A percentile compares a stretch with the other conserved stretches of the same genome.
Conservation (phyloP, 75 land plant species). For the Pinus albicaulis region DNA sequence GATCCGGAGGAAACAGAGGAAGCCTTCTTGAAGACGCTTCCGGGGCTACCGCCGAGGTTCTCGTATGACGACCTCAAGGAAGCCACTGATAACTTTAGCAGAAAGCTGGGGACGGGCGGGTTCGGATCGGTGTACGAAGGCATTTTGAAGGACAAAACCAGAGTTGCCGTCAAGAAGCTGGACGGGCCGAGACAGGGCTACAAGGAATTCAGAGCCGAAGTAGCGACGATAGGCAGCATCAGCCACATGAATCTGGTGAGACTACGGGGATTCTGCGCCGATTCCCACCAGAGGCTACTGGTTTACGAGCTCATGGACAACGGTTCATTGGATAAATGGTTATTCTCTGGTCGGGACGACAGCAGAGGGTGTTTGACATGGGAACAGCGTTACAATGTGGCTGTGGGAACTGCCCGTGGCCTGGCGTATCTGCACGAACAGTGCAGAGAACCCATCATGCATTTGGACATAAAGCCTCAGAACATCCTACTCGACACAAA, state of each 20-base stretch:
- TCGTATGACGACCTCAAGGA: slow-evolving; percentile 12
- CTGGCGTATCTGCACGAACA: slow-evolving; percentile 34
- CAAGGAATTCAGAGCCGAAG: no score
- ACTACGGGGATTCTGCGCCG: no score
- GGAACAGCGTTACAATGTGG: slow-evolving; percentile 16
- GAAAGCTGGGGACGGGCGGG: no score
- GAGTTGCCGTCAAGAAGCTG: slow-evolving; percentile 38
- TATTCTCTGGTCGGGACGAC: slow-evolving; percentile 9
- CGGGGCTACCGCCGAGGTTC: slow-evolving; percentile 26
- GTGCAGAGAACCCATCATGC: slow-evolving; percentile 10
- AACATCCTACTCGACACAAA: slow-evolving; percentile 29
- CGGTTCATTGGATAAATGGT: slow-evolving; percentile 21
- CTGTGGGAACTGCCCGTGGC: slow-evolving; percentile 24
- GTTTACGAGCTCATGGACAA: no score
- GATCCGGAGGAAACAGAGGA: slow-evolving; percentile 13
- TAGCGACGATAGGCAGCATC: no score
- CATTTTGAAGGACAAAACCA: neutral
- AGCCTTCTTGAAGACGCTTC: slow-evolving; percentile 9
- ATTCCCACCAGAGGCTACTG: no score
- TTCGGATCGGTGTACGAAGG: no score
- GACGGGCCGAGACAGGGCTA: slow-evolving; percentile 21
- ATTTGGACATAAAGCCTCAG: no score
- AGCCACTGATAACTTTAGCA: slow-evolving; percentile 24
- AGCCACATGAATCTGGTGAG: no score
- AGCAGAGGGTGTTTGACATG: neutral